Evolutionary conservation across 2,329 filamentous ascomycete species (phyloP), one percentile per base, ranked within the genome.

Genomic region (Microsporum audouinii): DNA sequence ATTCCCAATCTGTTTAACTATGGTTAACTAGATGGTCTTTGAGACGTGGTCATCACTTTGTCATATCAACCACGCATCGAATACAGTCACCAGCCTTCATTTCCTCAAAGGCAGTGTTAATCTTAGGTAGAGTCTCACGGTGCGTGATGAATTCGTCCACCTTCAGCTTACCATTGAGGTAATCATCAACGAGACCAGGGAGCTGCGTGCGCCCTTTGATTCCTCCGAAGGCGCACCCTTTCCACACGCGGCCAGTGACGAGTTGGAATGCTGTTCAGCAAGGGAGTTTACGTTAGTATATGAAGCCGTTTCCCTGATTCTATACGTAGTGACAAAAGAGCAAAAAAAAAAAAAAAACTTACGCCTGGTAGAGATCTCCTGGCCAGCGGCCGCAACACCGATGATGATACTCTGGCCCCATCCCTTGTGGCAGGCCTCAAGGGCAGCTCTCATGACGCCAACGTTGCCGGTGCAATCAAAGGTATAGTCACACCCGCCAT

Each of bases 101-200:
- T 68, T 88, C 85, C 66, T 90, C 84, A 71, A 96, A 99, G 23
- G 91, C 92, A 58, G 82, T 79, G 81, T 97, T 97, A 77, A 99
- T 95, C 70, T 88, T 84, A 63, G 79, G 78, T 51, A 99, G 80
- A 2, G 82, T 83, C 79, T 95, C 89, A 69, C 91, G 86, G 80
- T 99, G 94, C 36, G 94, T 99, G 79, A 99, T 97, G 80, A 97
- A 97, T 80, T 99, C 94, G 73, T 97, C 92, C 53, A 97, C 94
- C 86, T 96, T 97, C 72, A 99, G 86, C 72, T 88, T 84, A 69
- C 91, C 91, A 59, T 83, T 82, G 75, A 95, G 82, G 79, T 99
- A 99, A 77, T 97, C 92, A 67, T 85, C 79, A 29, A 99, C 91
- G 45, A 99, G 85, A 62, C 82, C 86, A 56, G 88, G 88, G 66